Conservation (phyloP, 805 yeast genomes). For the Ogataea pini region DNA sequence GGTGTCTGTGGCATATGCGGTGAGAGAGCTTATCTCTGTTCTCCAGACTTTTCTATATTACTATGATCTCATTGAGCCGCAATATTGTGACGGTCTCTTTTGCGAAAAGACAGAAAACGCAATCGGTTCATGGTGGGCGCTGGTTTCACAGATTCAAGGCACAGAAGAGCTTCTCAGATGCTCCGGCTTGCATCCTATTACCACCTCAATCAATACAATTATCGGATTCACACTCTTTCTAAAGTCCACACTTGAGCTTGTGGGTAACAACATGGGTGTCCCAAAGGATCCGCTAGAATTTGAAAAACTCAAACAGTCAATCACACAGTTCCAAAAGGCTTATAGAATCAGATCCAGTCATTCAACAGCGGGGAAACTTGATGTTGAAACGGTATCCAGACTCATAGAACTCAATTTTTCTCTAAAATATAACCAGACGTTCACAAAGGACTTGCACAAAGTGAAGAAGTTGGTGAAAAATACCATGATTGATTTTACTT, state of each 20-base stretch:
- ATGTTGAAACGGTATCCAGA: slow-evolving; percentile 26
- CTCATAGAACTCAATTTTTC: slow-evolving; percentile 26
- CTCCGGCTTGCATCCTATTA: slow-evolving; percentile 20
- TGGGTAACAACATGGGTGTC: slow-evolving; percentile 53
- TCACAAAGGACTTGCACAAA: slow-evolving; percentile 38
- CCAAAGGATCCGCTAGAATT: slow-evolving; percentile 86
- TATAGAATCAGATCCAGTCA: slow-evolving; percentile 17
- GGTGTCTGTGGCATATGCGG: slow-evolving; percentile 65
- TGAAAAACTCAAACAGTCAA: slow-evolving; percentile 62
- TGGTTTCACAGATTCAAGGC: slow-evolving; percentile 38
- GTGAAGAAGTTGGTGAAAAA: slow-evolving; percentile 38
- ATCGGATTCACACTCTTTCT: slow-evolving; percentile 75
- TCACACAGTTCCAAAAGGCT: slow-evolving; percentile 73
- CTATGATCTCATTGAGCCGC: slow-evolving; percentile 68
- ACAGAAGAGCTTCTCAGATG: slow-evolving; percentile 22
- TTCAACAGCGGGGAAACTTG: slow-evolving; percentile 20
- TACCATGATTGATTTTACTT: slow-evolving; percentile 39
- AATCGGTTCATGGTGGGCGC: slow-evolving; percentile 77
- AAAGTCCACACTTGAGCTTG: slow-evolving; percentile 61
- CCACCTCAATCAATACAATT: slow-evolving; percentile 70
- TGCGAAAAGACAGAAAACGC: slow-evolving; percentile 79
- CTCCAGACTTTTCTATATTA: slow-evolving; percentile 78
- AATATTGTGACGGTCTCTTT: slow-evolving; percentile 78
- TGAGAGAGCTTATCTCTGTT: slow-evolving; percentile 68
- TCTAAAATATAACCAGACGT: slow-evolving; percentile 36